Evolutionary conservation across 805 yeast genomes (phyloP), one percentile per base, ranked within the genome.

Genomic region (Pachysolen tannophilus): DNA sequence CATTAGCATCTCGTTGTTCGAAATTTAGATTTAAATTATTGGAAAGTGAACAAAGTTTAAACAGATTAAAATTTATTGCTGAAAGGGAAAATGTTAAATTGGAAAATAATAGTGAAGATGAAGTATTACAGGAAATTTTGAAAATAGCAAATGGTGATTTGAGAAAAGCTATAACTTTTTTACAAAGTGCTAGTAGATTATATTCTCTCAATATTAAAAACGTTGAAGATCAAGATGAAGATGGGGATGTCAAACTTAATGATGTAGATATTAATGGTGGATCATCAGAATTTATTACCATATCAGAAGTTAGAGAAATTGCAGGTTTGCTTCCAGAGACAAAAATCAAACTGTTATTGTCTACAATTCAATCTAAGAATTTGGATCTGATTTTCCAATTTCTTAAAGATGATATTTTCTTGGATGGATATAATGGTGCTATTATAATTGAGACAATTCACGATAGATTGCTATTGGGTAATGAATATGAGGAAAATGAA

Each of bases 1-100:
- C 99, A 2, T 62, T 92, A 40, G 96, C 97, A 4, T 85, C 95
- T 33, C 72, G 99, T 53, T 92, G 98, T 60, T 85, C 97, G 27
- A 92, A 92, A 56, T 92, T 92, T 57, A 67, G 98, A 46, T 92
- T 92, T 64, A 78, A 78, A 48, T 75, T 82, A 26, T 66, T 92
- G 40, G 88, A 83, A 48, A 69, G 75, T 42, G 62, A 59, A 2
- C 77, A 81, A 49, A 94, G 97, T 0, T 57, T 85, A 35, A 62
- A 55, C 9, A 69, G 98, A 44, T 62, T 92, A 40, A 55, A 67
- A 44, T 72, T 63, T 42, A 79, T 92, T 39, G 69, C 78, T 13
- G 62, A 72, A 2, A 42, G 57, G 28, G 79, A 82, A 44, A 63
- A 65, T 27, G 56, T 66, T 4, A 23, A 20, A 9, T 32, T 41